A percentile compares a stretch with the other conserved stretches of the same genome.
phyloP scores from a whole-genome alignment of 805 yeast species.

The Nakazawaea ambrosiae region DNA sequence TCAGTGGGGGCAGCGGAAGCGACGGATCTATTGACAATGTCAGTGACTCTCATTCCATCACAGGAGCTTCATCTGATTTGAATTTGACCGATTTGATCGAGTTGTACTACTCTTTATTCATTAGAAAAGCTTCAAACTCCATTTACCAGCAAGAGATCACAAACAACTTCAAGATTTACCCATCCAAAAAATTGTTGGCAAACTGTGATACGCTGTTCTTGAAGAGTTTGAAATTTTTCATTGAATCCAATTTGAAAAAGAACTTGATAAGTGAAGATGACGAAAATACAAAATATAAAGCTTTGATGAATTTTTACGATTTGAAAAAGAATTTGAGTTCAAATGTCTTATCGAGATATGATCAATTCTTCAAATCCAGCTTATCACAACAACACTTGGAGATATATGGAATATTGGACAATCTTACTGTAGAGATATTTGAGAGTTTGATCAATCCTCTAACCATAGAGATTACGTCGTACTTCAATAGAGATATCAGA shows the following conservation, averaged over 20 bases:
- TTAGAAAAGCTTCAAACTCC: constrained; percentile 11
- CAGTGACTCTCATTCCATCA: too few relatives aligned
- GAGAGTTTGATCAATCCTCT: constrained; percentile 27
- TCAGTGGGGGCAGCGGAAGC: too few relatives aligned
- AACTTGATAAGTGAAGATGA: constrained; percentile 32
- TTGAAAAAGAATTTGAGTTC: constrained; percentile 42
- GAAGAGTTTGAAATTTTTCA: constrained; percentile 24
- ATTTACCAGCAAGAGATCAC: constrained; percentile 14
- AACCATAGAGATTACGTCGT: constrained; percentile 3
- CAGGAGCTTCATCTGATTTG: too few relatives aligned
- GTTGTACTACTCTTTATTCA: constrained; percentile 3
- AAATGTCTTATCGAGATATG: constrained; percentile 39
- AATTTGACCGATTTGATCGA: constrained; percentile 8
- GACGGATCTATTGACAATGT: too few relatives aligned
- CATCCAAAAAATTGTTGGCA: constrained; percentile 22
- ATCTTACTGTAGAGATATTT: constrained; percentile 47
- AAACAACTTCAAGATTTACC: constrained; percentile 13
- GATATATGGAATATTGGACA: constrained; percentile 36
- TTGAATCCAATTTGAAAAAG: constrained; percentile 40
- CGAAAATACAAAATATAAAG: constrained; percentile 28
- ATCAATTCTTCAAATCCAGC: constrained; percentile 39
- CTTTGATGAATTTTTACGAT: constrained; percentile 47
- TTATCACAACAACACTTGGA: constrained; percentile 34
- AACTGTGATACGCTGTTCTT: constrained; percentile 27
- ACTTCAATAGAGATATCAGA: constrained; percentile 1